Conservation (phyloP, 2,329 filamentous ascomycete species). For the Alternaria sp. region DNA sequence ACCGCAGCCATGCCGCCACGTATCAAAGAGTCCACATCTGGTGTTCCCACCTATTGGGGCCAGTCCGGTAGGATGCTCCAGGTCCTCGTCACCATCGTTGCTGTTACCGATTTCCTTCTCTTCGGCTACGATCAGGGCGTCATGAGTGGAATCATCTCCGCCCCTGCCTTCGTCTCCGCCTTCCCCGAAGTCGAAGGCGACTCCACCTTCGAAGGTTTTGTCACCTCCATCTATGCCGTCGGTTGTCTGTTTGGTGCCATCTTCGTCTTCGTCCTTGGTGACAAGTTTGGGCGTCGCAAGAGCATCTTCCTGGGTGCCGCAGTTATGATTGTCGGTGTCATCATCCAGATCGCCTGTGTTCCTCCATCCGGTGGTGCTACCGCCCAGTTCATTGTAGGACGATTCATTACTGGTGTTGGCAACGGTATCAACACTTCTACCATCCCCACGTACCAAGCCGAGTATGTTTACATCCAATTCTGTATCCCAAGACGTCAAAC, state of each 20-base stretch:
- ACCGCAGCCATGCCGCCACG: conserved; percentile 36
- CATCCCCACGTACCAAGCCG: conserved; percentile 63
- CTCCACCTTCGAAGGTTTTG: conserved; percentile 54
- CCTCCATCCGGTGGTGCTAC: conserved; percentile 43
- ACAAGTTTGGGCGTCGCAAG: conserved; percentile 54
- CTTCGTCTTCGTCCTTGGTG: conserved; percentile 51
- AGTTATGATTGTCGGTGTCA: conserved; percentile 55
- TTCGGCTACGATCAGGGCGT: conserved; percentile 60
- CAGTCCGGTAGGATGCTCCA: conserved; percentile 42
- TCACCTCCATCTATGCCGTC: conserved; percentile 62
- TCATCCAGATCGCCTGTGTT: conserved; percentile 49
- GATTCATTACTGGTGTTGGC: conserved; percentile 61
- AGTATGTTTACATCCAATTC: conserved; percentile 40
- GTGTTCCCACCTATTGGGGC: conserved; percentile 44
- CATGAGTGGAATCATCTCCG: conserved; percentile 55
- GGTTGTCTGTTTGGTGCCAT: conserved; percentile 57
- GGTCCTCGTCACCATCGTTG: conserved; percentile 53
- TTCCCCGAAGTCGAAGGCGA: conserved; percentile 53
- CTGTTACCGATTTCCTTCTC: conserved; percentile 58
- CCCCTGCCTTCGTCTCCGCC: conserved; percentile 43
- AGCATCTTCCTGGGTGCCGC: conserved; percentile 54
- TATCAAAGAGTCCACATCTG: conserved; percentile 35
- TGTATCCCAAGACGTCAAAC: neutral
- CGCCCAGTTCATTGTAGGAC: conserved; percentile 62
- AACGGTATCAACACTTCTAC: conserved; percentile 65